A percentile compares a stretch with the other conserved stretches of the same genome.
These are phyloP conservation scores for Salisapilia sapeloensis DNA, from an alignment of 352 stramenopile genomes.

Conservation along the genomic window DNA sequence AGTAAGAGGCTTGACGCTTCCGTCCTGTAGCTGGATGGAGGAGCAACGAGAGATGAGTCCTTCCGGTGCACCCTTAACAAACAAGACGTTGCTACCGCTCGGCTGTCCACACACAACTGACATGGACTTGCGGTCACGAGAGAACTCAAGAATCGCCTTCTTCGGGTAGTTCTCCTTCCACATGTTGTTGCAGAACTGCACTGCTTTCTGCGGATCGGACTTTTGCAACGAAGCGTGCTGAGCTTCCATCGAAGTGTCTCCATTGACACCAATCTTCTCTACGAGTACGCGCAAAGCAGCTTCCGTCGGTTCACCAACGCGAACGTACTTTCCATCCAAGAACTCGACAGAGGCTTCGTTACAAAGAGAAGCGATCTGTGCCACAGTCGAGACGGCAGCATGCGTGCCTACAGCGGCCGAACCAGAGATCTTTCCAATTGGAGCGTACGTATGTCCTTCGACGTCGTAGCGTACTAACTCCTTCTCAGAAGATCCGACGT, in stretches of 20 bases:
- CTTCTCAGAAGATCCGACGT: slow-evolving; percentile 38
- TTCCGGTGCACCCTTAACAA: slow-evolving; percentile 98
- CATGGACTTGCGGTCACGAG: slow-evolving; percentile 96
- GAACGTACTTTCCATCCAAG: slow-evolving; percentile 73
- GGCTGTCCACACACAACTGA: slow-evolving; percentile 83
- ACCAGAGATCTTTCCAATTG: slow-evolving; percentile 52
- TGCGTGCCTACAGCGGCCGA: slow-evolving; percentile 22
- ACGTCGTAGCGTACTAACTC: slow-evolving; percentile 83
- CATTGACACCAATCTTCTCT: slow-evolving; percentile 86
- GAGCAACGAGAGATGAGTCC: slow-evolving; percentile 93
- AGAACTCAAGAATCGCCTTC: slow-evolving; percentile 92
- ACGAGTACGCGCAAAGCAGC: slow-evolving; percentile 90
- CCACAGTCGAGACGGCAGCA: slow-evolving; percentile 72
- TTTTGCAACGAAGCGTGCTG: slow-evolving; percentile 35
- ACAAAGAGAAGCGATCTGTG: slow-evolving; percentile 89
- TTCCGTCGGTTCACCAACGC: slow-evolving; percentile 94
- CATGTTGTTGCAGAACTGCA: slow-evolving; percentile 72
- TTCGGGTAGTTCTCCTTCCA: slow-evolving; percentile 77
- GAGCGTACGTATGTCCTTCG: slow-evolving; percentile 89
- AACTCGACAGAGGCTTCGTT: slow-evolving; percentile 92
- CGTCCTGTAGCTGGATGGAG: slow-evolving; percentile 85
- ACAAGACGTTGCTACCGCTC: slow-evolving; percentile 82
- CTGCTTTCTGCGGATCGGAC: slow-evolving; percentile 46
- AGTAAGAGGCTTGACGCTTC: slow-evolving; percentile 86
- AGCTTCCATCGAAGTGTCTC: slow-evolving; percentile 39